phyloP scores from a whole-genome alignment of 176 grass and related monocot genomes.

The Themeda triandra region DNA sequence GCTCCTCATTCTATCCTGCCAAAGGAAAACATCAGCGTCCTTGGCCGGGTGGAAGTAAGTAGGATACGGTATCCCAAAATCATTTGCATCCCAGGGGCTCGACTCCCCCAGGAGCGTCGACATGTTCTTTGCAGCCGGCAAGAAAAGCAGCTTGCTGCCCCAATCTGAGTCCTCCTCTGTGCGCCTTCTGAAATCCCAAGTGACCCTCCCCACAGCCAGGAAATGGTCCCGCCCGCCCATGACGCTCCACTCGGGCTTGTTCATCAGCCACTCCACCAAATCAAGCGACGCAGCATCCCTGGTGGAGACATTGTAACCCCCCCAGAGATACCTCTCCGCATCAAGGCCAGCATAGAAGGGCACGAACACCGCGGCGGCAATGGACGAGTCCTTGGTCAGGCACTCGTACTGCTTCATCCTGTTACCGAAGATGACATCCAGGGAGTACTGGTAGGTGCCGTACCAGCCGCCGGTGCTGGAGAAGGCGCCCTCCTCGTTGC shows the following conservation, averaged over 20 bases:
- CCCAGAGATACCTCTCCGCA: constrained; percentile 83
- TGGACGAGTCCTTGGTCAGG: constrained; percentile 74
- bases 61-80: constrained; percentile 86
- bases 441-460: constrained; percentile 83
- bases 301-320: constrained; percentile 69
- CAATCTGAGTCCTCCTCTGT: constrained; percentile 67
- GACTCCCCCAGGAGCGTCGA: constrained; percentile 94
- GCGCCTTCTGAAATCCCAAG: constrained; percentile 97
- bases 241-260: constrained; percentile 76
- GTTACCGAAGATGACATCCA: constrained; percentile 91
- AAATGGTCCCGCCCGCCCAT: constrained; percentile 95
- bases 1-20: constrained; percentile 91
- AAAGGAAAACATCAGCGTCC: constrained; percentile 75
- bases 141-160: constrained; percentile 85
- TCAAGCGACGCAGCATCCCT: constrained; percentile 77
- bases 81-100: constrained; percentile 87
- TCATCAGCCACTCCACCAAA: constrained; percentile 79
- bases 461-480: constrained; percentile 88
- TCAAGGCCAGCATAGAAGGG: constrained; percentile 95
- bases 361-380: constrained; percentile 83
- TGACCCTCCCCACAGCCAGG: constrained; percentile 73
- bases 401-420: constrained; percentile 99
- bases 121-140: constrained; percentile 82
- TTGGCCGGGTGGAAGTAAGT: constrained; percentile 89
- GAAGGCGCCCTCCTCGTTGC: constrained; percentile 76